Evolutionary conservation across 306 rosid genomes (phyloP).

Genomic region (Myrica gale): DNA sequence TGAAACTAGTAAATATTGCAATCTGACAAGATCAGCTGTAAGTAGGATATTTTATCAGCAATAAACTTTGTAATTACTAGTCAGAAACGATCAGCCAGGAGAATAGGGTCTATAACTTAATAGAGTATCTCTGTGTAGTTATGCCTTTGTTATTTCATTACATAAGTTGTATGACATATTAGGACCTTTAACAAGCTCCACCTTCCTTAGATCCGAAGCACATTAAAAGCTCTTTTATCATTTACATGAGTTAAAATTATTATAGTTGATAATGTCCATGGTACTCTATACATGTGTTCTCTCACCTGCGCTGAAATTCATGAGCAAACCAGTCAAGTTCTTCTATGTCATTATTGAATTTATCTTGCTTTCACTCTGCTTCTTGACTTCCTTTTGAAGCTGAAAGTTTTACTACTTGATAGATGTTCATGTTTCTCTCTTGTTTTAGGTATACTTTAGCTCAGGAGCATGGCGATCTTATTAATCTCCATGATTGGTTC

Average conservation of each 20-base stretch:
- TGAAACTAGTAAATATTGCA: neutral
- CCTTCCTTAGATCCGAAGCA: neutral
- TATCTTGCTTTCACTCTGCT: neutral
- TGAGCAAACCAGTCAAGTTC: too few relatives aligned
- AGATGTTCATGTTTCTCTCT: slow-evolving; percentile 16
- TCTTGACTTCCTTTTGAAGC: neutral
- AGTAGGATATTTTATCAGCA: neutral
- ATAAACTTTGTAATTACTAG: neutral
- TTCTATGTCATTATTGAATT: too few relatives aligned
- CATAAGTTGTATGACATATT: neutral
- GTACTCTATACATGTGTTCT: neutral
- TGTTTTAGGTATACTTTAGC: slow-evolving; percentile 68
- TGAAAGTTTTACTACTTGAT: slow-evolving; percentile 6
- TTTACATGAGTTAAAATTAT: neutral
- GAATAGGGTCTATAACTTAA: neutral
- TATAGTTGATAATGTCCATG: too few relatives aligned
- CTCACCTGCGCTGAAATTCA: neutral
- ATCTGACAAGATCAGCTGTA: neutral
- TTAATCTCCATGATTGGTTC: slow-evolving; percentile 95
- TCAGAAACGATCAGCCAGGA: neutral
- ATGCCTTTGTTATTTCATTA: neutral
- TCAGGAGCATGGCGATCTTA: slow-evolving; percentile 95
- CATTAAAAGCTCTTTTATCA: neutral
- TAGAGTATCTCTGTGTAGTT: neutral
- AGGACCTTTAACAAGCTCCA: neutral